Conservation (phyloP, 1,284 basidiomycete genomes). For the Microbotryum violaceum region DNA sequence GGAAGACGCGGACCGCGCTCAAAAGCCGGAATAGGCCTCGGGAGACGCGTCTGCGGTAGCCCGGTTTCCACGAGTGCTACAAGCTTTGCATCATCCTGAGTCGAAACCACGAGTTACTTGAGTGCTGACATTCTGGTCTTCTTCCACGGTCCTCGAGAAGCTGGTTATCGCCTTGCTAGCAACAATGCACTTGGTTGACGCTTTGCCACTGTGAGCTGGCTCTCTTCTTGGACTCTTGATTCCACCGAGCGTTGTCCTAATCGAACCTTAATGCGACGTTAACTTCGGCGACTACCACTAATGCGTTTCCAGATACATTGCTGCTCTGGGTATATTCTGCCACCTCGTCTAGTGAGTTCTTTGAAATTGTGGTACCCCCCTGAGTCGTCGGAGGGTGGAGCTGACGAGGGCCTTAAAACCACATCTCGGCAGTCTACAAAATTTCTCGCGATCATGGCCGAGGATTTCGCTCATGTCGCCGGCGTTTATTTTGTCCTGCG, state of each 20-base stretch:
- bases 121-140: too few species aligned
- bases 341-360: conserved; percentile 60
- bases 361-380: not conserved
- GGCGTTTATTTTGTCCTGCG: conserved; percentile 73
- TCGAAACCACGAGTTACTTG: too few species aligned
- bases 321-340: conserved; percentile 67
- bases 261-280: not conserved
- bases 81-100: too few species aligned
- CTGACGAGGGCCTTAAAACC: not conserved
- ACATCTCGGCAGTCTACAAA: conserved; percentile 47
- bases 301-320: conserved; percentile 45
- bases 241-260: too few species aligned
- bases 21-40: too few species aligned
- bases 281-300: not conserved
- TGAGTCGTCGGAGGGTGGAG: too few species aligned
- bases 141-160: conserved; percentile 44
- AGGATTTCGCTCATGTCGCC: conserved; percentile 75
- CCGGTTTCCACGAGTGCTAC: too few species aligned
- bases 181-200: conserved; percentile 68
- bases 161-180: conserved; percentile 66
- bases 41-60: too few species aligned
- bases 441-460: conserved; percentile 81
- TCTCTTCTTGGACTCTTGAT: too few species aligned
- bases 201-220: conserved; percentile 54
- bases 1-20: too few species aligned